A percentile compares a stretch with the other conserved stretches of the same genome.
Evolutionary conservation across 2,329 filamentous ascomycete species (phyloP).

Genomic region (Colletotrichum sp.): DNA sequence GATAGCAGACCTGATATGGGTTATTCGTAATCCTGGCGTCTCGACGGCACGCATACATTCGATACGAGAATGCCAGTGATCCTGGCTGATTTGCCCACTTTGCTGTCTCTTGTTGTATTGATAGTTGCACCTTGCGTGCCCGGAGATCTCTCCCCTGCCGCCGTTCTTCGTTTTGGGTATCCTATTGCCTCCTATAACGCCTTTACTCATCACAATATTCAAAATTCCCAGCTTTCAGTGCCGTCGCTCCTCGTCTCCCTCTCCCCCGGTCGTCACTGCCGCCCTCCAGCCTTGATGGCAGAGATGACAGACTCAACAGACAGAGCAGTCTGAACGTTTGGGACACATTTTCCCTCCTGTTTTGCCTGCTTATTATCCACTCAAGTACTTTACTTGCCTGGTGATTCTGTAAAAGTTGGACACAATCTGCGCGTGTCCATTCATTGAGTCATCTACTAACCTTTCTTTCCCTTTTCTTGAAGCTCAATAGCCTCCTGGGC

Average conservation of each 20-base stretch:
- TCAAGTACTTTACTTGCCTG: no score
- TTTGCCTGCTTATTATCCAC: no score
- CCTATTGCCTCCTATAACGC: no score
- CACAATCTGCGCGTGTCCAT: background rate
- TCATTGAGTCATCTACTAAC: background rate
- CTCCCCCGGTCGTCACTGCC: fast-evolving
- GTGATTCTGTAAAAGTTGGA: fast-evolving
- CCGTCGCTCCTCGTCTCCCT: background rate
- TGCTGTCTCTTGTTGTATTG: background rate
- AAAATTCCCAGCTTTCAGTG: background rate
- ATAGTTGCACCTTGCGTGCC: fast-evolving
- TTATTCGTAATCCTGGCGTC: no score
- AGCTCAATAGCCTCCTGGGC: no score
- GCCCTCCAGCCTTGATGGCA: no score
- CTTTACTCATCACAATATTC: no score
- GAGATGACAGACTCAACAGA: fast-evolving
- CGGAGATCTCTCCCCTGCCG: fast-evolving
- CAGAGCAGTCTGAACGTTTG: fast-evolving
- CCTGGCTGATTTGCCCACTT: background rate
- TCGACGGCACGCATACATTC: no score
- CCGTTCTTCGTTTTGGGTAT: no score
- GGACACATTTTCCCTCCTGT: no score
- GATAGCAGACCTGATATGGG: background rate
- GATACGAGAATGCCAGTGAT: no score
- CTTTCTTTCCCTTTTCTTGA: background rate